Percentiles rank a stretch among this genome's conserved stretches.
Evolutionary conservation across 1,284 basidiomycete genomes (phyloP).

Genomic region (Pseudozyma pruni): DNA sequence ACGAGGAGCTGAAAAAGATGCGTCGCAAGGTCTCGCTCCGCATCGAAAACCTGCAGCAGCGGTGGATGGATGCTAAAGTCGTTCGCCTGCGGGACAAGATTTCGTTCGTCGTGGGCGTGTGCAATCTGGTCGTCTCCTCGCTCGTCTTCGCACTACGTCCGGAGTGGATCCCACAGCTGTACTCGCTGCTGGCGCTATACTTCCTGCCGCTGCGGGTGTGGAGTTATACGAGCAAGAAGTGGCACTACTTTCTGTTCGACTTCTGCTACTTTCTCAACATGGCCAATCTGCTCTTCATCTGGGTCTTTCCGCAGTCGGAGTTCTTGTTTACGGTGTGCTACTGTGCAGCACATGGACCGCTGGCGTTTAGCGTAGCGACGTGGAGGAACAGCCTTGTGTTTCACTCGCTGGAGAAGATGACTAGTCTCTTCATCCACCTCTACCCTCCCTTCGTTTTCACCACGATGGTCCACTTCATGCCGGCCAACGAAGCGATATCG

Average conservation of each 20-base stretch:
- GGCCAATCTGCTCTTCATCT: conserved; percentile 74
- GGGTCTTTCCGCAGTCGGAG: conserved; percentile 51
- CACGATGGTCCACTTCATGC: conserved; percentile 87
- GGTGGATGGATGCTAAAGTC: conserved; percentile 89
- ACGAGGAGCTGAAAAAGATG: conserved; percentile 83
- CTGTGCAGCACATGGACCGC: conserved; percentile 71
- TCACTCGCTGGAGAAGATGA: conserved; percentile 87
- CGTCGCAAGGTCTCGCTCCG: conserved; percentile 79
- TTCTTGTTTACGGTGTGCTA: conserved; percentile 60
- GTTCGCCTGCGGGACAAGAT: conserved; percentile 73
- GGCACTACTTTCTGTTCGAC: conserved; percentile 84
- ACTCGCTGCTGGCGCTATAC: conserved; percentile 79
- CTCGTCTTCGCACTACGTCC: conserved; percentile 84
- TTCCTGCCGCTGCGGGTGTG: conserved; percentile 84
- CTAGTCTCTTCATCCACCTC: conserved; percentile 70
- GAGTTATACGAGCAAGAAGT: conserved; percentile 64
- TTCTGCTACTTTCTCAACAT: conserved; percentile 78
- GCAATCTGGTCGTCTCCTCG: conserved; percentile 69
- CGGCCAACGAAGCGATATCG: conserved; percentile 72
- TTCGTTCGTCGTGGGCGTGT: conserved; percentile 90
- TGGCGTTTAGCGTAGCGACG: conserved; percentile 92
- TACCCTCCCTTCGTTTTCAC: conserved; percentile 78
- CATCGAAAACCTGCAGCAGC: conserved; percentile 76
- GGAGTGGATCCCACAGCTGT: conserved; percentile 78
- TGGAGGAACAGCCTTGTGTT: conserved; percentile 88